A percentile compares a stretch with the other conserved stretches of the same genome.
phyloP scores from a whole-genome alignment of 768 basidiomycete genomes.

The Scleroderma bovista region DNA sequence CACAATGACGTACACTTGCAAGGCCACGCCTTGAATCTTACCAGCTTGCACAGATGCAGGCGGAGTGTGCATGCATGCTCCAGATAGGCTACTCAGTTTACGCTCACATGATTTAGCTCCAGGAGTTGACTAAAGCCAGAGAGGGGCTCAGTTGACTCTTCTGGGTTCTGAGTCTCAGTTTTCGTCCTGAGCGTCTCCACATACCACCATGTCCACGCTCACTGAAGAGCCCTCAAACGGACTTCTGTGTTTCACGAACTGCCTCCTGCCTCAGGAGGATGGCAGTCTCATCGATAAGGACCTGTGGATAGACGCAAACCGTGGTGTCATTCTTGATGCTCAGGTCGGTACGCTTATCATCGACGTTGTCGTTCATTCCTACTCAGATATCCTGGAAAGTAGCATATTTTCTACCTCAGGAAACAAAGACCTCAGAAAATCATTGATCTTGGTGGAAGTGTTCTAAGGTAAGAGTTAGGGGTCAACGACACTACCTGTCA shows the following conservation, averaged over 20 bases:
- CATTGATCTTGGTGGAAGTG: slow-evolving; percentile 71
- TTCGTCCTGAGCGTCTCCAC: background rate
- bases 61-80: too few species aligned
- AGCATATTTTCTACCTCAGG: slow-evolving; percentile 65
- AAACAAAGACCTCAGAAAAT: slow-evolving; percentile 56
- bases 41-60: too few species aligned
- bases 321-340: slow-evolving; percentile 71
- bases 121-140: too few species aligned
- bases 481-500: background rate
- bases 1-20: too few species aligned
- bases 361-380: background rate
- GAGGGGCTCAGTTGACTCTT: too few species aligned
- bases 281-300: slow-evolving; percentile 70
- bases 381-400: background rate
- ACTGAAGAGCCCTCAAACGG: slow-evolving; percentile 38
- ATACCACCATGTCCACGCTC: background rate
- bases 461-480: slow-evolving; percentile 50
- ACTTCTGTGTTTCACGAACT: slow-evolving; percentile 85
- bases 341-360: slow-evolving; percentile 40
- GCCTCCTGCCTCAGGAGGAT: slow-evolving; percentile 73
- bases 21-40: too few species aligned
- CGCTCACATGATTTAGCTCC: too few species aligned
- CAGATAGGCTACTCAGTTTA: too few species aligned
- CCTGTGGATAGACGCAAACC: slow-evolving; percentile 73
- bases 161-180: too few species aligned